Percentiles rank a stretch among this genome's conserved stretches.
phyloP scores from a whole-genome alignment of 768 basidiomycete species.

The Mycena polygramma region DNA sequence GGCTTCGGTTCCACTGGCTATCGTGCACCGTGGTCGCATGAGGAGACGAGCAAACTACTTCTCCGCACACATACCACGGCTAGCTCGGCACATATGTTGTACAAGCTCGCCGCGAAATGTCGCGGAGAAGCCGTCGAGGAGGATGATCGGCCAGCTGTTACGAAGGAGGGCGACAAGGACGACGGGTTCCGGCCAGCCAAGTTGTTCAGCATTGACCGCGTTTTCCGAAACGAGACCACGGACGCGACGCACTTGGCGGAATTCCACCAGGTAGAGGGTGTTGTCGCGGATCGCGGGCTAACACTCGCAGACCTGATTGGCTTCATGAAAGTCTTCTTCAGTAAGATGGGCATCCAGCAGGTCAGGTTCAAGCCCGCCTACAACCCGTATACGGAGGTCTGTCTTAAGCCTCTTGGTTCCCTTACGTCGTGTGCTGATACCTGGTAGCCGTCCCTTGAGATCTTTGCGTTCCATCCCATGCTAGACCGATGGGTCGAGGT shows the following conservation, averaged over 20 bases:
- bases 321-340: constrained; percentile 99
- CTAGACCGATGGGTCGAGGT: constrained; percentile 97
- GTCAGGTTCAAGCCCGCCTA: constrained; percentile 99
- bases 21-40: constrained; percentile 94
- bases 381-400: constrained; percentile 96
- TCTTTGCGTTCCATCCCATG: constrained; percentile 97
- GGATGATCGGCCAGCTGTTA: constrained; percentile 47
- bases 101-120: constrained; percentile 89
- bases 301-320: constrained; percentile 97
- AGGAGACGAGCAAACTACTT: constrained; percentile 92
- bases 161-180: constrained; percentile 51
- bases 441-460: constrained; percentile 91
- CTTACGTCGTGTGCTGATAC: constrained; percentile 9
- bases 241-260: constrained; percentile 99
- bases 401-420: not conserved
- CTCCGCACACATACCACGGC: constrained; percentile 98
- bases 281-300: constrained; percentile 93
- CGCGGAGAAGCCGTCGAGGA: constrained; percentile 67
- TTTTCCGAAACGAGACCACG: constrained; percentile 98
- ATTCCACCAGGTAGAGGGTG: constrained; percentile 99
- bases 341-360: constrained; percentile 95
- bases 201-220: constrained; percentile 96
- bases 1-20: constrained; percentile 96
- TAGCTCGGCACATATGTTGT: constrained; percentile 93
- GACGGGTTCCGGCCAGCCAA: constrained; percentile 94